Base-by-base conservation (phyloP, 129 eudicot genomes). In the Apium graveolens region DNA sequence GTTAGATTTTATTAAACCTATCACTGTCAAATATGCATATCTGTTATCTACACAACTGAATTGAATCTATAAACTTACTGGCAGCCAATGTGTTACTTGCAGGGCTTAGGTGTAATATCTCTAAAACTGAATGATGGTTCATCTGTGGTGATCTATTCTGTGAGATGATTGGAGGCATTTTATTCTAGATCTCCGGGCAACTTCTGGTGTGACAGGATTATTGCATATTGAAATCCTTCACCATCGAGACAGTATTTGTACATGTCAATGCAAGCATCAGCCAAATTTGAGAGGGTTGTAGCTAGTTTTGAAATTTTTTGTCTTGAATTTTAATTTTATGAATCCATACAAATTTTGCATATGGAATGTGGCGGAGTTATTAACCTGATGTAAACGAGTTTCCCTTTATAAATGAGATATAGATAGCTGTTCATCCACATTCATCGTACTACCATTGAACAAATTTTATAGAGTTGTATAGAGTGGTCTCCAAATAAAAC, bases 271-370 rank as follows among this genome's bases (percentile, higher is more conserved):
- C 24, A 63, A 32, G 62, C 43, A 26, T 55, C 62, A 18, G 74
- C 72, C 43, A 65, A 65, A 65, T 43, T 41, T 78, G 62, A 78
- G 80, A 57, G 42, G 48, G 35, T 42, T 41, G 35, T 37, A 41
- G 70, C 80, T 60, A 51, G 48, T 78, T 78, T 78, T 78, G 74
- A 31, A 78, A 78, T 75, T 63, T 37, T 21, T 87, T 79, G 87
- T 66, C 76, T 80, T 76, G 75, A 74, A 78, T 75, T 83, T 86
- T 81, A 85, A 80, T 88, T 85, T 81, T 76, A 72, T 75, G 89
- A 86, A 79, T 78, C 77, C 78, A 62, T 84, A 35, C 16, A 78
- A 78, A 72, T 74, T 85, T 88, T 85, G 82, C 24, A 80, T 75
- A 78, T 80, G 45, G 37, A 82, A 81, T 85, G 91, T 76, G 88